Base-by-base conservation (phyloP, 805 yeast species). In the Isabelozyma rhagii region DNA sequence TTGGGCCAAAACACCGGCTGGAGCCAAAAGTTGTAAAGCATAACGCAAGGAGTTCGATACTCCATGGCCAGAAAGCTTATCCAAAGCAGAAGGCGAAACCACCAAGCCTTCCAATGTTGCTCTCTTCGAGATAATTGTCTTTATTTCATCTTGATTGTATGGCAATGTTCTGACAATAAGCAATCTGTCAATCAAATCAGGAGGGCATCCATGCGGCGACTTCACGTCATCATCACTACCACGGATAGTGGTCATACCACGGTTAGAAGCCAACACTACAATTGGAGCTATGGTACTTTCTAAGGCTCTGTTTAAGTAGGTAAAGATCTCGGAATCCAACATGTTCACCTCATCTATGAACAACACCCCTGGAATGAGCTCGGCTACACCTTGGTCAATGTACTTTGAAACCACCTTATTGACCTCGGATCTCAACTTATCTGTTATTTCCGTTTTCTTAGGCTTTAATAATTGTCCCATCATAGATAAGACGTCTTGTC, bases 261-360 rank as follows among this genome's bases (percentile, higher is more conserved):
- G 82, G 72, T 94, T 94, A 6, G 98, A 90, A 36, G 99, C 99
- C 66, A 94, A 80, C 2, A 94, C 91, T 36, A 94, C 99, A 49
- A 94, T 82, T 43, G 99, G 99, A 2, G 97, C 93, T 64, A 94
- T 88, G 27, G 87, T 74, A 46, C 92, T 85, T 71, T 94, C 99
- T 55, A 94, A 78, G 8, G 98, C 98, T 56, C 96, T 83, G 74
- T 94, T 94, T 59, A 94, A 81, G 69, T 89, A 94, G 14, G 98
- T 88, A 66, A 94, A 94, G 62, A 97, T 85, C 71, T 94, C 99
- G 61, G 94, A 87, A 69, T 94, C 99, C 55, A 94, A 82, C 98
- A 94, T 94, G 72, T 94, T 97, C 46, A 92, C 97, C 74, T 94
- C 99, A 70, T 94, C 99, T 59, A 94, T 91, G 69, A 94, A 94